Conservation (phyloP, 2,329 filamentous ascomycete species). For the Pseudopyricularia cyperi region DNA sequence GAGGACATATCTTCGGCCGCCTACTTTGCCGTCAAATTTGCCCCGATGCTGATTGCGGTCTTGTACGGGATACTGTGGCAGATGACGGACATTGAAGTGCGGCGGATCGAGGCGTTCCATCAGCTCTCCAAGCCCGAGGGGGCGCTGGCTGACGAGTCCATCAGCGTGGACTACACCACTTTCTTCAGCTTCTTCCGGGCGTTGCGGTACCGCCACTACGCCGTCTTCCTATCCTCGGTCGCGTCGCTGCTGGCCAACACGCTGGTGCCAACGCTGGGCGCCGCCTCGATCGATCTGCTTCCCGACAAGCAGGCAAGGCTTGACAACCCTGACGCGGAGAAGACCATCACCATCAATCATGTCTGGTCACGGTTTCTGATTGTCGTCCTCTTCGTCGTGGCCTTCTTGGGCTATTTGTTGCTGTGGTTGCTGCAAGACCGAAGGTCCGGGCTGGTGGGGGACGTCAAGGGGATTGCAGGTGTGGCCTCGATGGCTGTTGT, state of each 20-base stretch:
- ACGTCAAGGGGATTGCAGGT: slow-evolving; percentile 62
- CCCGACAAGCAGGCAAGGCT: slow-evolving; percentile 35
- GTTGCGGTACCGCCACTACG: slow-evolving; percentile 49
- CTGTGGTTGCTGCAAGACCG: slow-evolving; percentile 48
- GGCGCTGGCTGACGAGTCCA: slow-evolving; percentile 48
- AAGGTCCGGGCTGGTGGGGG: slow-evolving; percentile 51
- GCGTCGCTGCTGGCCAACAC: slow-evolving; percentile 54
- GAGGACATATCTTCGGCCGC: slow-evolving; percentile 32
- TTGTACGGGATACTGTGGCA: slow-evolving; percentile 54
- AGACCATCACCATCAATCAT: slow-evolving; percentile 41
- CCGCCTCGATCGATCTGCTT: slow-evolving; percentile 44
- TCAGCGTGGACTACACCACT: slow-evolving; percentile 65
- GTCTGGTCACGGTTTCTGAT: slow-evolving; percentile 51
- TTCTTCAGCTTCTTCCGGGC: slow-evolving; percentile 52
- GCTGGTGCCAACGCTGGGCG: slow-evolving; percentile 54
- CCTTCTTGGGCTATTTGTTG: slow-evolving; percentile 41
- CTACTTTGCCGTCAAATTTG: slow-evolving; percentile 52
- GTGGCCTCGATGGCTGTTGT: slow-evolving; percentile 64
- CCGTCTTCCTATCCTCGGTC: slow-evolving; percentile 53
- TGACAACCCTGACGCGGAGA: slow-evolving; percentile 25
- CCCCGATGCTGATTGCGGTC: slow-evolving; percentile 48
- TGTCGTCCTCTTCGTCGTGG: slow-evolving; percentile 40
- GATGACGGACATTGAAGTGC: slow-evolving; percentile 52
- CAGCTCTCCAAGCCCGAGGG: slow-evolving; percentile 49
- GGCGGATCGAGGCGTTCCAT: slow-evolving; percentile 53